Base-by-base conservation (phyloP, 179 eudicot species). In the Patellifolia procumbens region DNA sequence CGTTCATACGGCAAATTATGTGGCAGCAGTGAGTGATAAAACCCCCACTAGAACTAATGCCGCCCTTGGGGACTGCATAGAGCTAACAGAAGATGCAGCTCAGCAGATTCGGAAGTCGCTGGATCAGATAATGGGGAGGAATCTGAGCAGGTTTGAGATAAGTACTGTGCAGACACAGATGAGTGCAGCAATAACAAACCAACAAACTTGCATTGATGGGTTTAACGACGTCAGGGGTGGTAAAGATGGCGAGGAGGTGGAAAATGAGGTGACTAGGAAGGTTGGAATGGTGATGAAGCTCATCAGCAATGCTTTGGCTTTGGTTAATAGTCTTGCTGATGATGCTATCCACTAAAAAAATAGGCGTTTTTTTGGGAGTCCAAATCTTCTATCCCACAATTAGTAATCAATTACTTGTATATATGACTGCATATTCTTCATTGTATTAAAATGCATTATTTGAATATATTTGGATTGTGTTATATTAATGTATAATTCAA, bases 141-240 rank as follows among this genome's bases (percentile, higher is more conserved):
- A 89, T 52, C 48, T 55, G 1, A 42, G 34, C 2, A 78, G 66
- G 65, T 85, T 91, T 37, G 78, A 81, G 55, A 68, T 89, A 62
- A 80, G 78, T 7, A 87, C 81, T 39, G 88, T 88, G n/a, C 85
- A 88, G 83, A 90, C 92, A 32, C 86, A 85, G 83, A 72, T 79
- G 51, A 90, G 94, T 39, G 88, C 94, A 0, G 96, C 89, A 58
- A 86, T 89, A 0, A 86, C 90, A 12, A 87, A 89, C 35, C 86
- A 84, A 43, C 73, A 76, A 16, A 82, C 91, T 29, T 91, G 96
- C 72, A 76, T 81, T 67, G 90, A 88, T 58, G 93, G 86, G 49
- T 79, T 89, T 63, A 65, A 63, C 28, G 89, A 73, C 9, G 37
- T 80, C 56, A 73, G 78, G 70, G 84, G 80, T 17, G 82, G 69